phyloP scores from a whole-genome alignment of 75 land plant species.

The Pinus albicaulis region DNA sequence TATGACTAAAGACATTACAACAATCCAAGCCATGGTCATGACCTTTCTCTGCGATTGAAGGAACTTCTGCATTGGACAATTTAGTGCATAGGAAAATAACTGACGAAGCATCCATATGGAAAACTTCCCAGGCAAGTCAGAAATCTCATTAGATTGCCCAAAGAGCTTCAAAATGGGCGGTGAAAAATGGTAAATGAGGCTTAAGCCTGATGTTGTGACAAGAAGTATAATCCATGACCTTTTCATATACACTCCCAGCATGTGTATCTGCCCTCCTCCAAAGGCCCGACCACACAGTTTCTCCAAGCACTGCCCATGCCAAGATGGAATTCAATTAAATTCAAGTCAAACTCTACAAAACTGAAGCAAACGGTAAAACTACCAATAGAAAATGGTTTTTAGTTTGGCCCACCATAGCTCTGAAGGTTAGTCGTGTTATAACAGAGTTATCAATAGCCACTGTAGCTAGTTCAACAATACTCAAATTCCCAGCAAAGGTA shows the following conservation, averaged over 20 bases:
- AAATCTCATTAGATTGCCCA: slow-evolving; percentile 4
- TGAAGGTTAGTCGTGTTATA: no score
- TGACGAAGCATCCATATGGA: slow-evolving; percentile 22
- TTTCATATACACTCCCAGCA: slow-evolving; percentile 54
- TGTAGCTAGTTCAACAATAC: not conserved
- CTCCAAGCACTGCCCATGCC: slow-evolving; percentile 57
- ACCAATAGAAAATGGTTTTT: not conserved
- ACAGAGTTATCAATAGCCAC: no score
- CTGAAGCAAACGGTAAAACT: not conserved
- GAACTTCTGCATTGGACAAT: slow-evolving; percentile 45
- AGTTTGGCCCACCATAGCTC: not conserved
- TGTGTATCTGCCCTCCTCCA: slow-evolving; percentile 37
- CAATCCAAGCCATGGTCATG: slow-evolving; percentile 23
- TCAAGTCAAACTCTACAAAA: not conserved
- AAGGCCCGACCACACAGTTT: slow-evolving; percentile 54
- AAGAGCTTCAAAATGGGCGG: slow-evolving; percentile 15
- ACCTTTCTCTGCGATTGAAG: slow-evolving; percentile 44
- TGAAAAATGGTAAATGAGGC: slow-evolving; percentile 22
- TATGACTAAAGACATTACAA: slow-evolving; percentile 8
- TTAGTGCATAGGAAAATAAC: slow-evolving; percentile 20
- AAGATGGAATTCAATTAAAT: slow-evolving; percentile 15
- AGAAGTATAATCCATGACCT: slow-evolving; percentile 37
- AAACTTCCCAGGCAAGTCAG: not conserved
- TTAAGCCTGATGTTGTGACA: slow-evolving; percentile 11
- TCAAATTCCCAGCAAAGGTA: not conserved